A percentile compares a stretch with the other conserved stretches of the same genome.
These are phyloP conservation scores for Xerocomus brunneocitrinus DNA, from an alignment of 768 basidiomycete genomes.

Conservation along the genomic window DNA sequence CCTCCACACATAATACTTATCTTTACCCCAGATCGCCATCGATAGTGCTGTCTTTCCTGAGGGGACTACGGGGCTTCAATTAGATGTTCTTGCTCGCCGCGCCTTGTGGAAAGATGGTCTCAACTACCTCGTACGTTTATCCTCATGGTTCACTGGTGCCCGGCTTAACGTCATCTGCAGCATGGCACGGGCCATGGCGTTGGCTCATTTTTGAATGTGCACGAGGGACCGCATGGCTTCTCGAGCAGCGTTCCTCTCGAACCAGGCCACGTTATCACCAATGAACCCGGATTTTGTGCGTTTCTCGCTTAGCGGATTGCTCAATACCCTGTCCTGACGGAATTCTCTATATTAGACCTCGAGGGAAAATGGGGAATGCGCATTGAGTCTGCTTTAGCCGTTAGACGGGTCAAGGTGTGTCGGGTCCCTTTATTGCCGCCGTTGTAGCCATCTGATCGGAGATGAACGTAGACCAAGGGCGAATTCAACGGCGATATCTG, in stretches of 20 bases:
- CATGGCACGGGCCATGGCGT: constrained; percentile 93
- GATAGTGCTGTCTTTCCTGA: constrained; percentile 87
- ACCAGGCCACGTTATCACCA: constrained; percentile 89
- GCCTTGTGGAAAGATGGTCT: constrained; percentile 84
- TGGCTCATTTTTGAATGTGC: constrained; percentile 81
- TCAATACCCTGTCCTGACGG: constrained; percentile 13
- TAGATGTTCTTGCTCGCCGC: constrained; percentile 87
- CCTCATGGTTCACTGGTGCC: constrained; percentile 5
- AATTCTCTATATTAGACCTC: constrained; percentile 45
- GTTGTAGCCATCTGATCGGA: constrained; percentile 3
- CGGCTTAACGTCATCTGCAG: constrained; percentile 34
- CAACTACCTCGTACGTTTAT: constrained; percentile 62
- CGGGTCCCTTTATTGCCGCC: constrained; percentile 7
- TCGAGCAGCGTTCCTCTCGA: constrained; percentile 61
- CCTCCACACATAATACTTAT: constrained; percentile 16
- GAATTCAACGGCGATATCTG: constrained; percentile 71
- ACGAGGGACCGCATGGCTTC: constrained; percentile 83
- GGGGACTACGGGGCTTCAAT: constrained; percentile 76
- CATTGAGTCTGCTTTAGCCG: constrained; percentile 81
- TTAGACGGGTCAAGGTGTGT: constrained; percentile 52
- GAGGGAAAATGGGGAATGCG: constrained; percentile 85
- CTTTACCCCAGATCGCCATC: constrained; percentile 69
- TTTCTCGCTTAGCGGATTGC: constrained; percentile 17
- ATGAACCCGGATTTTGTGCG: constrained; percentile 92
- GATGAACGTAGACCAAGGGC: constrained; percentile 53